Evolutionary conservation across 2,329 filamentous ascomycete species (phyloP), one percentile per base, ranked within the genome.

Genomic region (Herpotrichia juniperi): DNA sequence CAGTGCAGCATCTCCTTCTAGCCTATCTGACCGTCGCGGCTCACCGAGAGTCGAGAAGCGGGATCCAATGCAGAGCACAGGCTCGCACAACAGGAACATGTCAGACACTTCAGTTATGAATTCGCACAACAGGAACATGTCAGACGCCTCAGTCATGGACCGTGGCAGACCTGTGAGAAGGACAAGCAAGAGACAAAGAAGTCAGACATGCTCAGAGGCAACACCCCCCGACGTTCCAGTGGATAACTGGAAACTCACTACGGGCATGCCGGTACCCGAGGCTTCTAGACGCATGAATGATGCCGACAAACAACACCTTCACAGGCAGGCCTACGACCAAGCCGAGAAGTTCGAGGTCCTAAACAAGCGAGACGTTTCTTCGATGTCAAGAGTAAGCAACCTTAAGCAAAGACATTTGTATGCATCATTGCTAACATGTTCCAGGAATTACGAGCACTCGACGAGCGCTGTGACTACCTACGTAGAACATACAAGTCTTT

Each of bases 401-500:
- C 46, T 37, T 30, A 25, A 8, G 44, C 21, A 25, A 25, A 48
- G 8, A 28, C 42, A 46, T 14, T 26, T 6, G 8, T 32, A 37
- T 4, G 25, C 16, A 32, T 22, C 16, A 24, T 17, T 47, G 47
- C 63, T 73, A 37, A 74, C 52, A 8, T 19, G 30, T 22, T 9
- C 35, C 46, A 88, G 83, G 90, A 93, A 75, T 85, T 92, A 48
- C 84, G 87, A 44, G 84, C 83, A 51, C 79, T 93, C n/a, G 89
- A 93, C 63, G 87, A 91, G 67, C 84, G 89, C 50, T 89, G 87
- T 49, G 88, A 91, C 59, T 92, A 92, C 65, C 84, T 93, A 43
- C 86, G 89, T 42, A 87, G 85, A 55, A 93, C 89, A 0, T 90
- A 91, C 74, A 87, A 83, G 46, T 90, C 88, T 4, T 81, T 93